Conservation (phyloP, 106 monocot species). For the Xerophyta viscosa region DNA sequence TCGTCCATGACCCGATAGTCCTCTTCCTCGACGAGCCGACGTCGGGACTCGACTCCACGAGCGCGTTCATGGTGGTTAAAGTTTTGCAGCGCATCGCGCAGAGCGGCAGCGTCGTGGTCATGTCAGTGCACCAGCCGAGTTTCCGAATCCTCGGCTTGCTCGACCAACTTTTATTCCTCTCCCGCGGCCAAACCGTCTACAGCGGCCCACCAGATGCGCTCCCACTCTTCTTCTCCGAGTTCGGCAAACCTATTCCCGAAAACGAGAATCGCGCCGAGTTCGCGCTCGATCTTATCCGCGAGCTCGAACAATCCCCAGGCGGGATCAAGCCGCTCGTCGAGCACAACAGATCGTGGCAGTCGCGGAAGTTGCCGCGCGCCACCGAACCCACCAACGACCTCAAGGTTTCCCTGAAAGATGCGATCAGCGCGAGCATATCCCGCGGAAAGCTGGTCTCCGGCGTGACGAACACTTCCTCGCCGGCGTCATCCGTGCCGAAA, state of each 20-base stretch:
- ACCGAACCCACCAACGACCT: background rate
- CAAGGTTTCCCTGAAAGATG: slow-evolving; percentile 45
- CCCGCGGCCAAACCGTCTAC: slow-evolving; percentile 64
- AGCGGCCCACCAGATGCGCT: slow-evolving; percentile 46
- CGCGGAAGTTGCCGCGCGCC: background rate
- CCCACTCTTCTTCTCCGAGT: slow-evolving; percentile 54
- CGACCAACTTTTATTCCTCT: slow-evolving; percentile 73
- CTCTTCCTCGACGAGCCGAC: slow-evolving; percentile 96
- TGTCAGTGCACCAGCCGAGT: slow-evolving; percentile 93
- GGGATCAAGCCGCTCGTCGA: slow-evolving; percentile 56
- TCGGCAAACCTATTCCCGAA: slow-evolving; percentile 73
- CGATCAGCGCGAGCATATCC: slow-evolving; percentile 78
- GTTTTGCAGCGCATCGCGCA: slow-evolving; percentile 77
- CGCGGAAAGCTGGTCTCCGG: slow-evolving; percentile 84
- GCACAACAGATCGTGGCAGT: slow-evolving; percentile 41
- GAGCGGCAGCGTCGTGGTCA: slow-evolving; percentile 83
- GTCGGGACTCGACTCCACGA: slow-evolving; percentile 91
- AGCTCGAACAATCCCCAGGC: slow-evolving; percentile 37
- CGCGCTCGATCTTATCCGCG: slow-evolving; percentile 74
- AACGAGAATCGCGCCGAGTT: slow-evolving; percentile 83
- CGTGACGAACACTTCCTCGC: slow-evolving; percentile 14
- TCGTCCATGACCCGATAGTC: slow-evolving; percentile 89
- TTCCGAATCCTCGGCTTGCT: slow-evolving; percentile 67
- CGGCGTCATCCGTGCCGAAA: slow-evolving; percentile 28
- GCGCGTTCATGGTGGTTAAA: slow-evolving; percentile 88